These are phyloP conservation scores for Aspergillus cejpii DNA, from an alignment of 2,329 filamentous ascomycete genomes.

Conservation along the genomic window DNA sequence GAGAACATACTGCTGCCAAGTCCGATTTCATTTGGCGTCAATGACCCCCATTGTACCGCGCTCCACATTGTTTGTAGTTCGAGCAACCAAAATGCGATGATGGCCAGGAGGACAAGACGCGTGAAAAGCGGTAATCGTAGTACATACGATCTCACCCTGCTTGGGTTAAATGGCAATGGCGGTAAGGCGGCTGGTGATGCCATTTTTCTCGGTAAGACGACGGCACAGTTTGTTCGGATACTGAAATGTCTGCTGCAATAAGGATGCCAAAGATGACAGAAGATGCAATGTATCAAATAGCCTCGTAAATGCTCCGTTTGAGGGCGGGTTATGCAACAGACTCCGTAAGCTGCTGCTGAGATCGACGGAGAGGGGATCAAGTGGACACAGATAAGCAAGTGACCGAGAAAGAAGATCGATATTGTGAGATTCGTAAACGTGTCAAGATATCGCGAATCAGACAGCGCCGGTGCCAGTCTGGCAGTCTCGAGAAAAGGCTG, in stretches of 20 bases:
- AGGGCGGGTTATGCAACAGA: background rate
- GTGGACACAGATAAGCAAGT: background rate
- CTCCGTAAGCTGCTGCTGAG: background rate
- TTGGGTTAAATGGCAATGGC: conserved; percentile 59
- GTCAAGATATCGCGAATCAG: background rate
- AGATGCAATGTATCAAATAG: too few species aligned
- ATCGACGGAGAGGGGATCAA: background rate
- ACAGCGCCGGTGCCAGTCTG: background rate
- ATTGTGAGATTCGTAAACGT: background rate
- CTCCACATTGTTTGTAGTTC: conserved; percentile 65
- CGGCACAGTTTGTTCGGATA: background rate
- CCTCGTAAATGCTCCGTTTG: background rate
- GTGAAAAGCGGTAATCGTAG: conserved; percentile 84
- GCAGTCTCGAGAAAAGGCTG: background rate
- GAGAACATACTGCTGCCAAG: conserved; percentile 59
- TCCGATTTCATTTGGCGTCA: conserved; percentile 70
- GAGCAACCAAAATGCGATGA: conserved; percentile 63
- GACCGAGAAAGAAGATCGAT: background rate
- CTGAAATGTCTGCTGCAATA: background rate
- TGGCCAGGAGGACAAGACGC: conserved; percentile 59
- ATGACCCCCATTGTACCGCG: conserved; percentile 66
- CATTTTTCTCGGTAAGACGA: conserved; percentile 28
- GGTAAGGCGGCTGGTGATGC: conserved; percentile 44
- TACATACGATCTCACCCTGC: conserved; percentile 71
- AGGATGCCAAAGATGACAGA: background rate